Percentiles rank a stretch among this genome's conserved stretches.
phyloP scores from a whole-genome alignment of 495 filamentous ascomycete species.

The Aspergillus haitiensis region DNA sequence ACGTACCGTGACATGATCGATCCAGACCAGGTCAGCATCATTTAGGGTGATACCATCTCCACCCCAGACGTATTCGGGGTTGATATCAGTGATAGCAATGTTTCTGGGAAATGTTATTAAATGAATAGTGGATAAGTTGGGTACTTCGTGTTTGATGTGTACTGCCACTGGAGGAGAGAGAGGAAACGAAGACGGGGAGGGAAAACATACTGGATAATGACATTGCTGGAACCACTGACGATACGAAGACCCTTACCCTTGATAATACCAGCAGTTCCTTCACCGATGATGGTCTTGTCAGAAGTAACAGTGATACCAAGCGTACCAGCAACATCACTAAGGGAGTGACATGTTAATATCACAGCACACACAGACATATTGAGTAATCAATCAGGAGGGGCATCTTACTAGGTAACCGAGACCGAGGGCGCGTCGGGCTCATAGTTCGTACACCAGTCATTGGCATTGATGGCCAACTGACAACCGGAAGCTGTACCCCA shows the following conservation, averaged over 20 bases:
- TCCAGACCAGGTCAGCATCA: constrained; percentile 46
- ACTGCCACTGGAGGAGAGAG: constrained; percentile 18
- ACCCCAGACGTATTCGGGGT: constrained; percentile 53
- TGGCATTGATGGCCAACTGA: constrained; percentile 55
- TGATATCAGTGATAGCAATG: constrained; percentile 49
- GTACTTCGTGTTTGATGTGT: too few species aligned
- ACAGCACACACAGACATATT: too few species aligned
- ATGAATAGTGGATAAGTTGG: not conserved
- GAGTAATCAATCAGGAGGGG: not conserved
- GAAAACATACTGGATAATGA: constrained; percentile 46
- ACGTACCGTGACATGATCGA: constrained; percentile 49
- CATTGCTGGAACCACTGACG: constrained; percentile 44
- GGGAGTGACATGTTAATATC: too few species aligned
- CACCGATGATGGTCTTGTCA: constrained; percentile 47
- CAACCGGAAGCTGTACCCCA: constrained; percentile 45
- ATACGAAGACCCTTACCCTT: constrained; percentile 49
- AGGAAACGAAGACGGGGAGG: not conserved
- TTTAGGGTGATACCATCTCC: constrained; percentile 50
- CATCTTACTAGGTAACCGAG: constrained; percentile 40
- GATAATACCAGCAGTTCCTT: constrained; percentile 40
- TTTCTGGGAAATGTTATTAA: constrained; percentile 29
- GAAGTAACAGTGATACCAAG: constrained; percentile 47
- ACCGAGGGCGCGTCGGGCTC: constrained; percentile 35
- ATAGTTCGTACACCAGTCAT: constrained; percentile 50
- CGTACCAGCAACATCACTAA: constrained; percentile 43